phyloP scores from a whole-genome alignment of 148 eudicot species.

The Rhododendron ovatum region DNA sequence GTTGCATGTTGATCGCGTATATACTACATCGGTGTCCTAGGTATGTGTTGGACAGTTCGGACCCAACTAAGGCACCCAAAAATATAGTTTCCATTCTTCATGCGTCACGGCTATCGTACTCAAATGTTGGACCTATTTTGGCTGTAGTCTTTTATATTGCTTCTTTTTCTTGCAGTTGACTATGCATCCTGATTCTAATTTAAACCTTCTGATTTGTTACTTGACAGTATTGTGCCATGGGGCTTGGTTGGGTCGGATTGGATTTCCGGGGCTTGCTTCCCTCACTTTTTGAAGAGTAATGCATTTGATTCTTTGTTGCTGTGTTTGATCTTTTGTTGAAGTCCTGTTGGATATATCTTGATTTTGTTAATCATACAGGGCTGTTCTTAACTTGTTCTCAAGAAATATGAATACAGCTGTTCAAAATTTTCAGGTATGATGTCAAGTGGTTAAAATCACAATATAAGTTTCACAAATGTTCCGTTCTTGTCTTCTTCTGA shows the following conservation, averaged over 20 bases:
- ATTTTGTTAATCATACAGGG: conserved; percentile 50
- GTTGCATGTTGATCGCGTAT: background rate
- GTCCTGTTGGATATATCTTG: conserved; percentile 12
- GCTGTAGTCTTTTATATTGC: background rate
- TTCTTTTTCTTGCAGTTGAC: background rate
- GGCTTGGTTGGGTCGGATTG: conserved; percentile 98
- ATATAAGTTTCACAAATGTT: background rate
- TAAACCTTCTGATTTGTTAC: conserved; percentile 8
- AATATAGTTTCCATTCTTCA: background rate
- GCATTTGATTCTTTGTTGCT: conserved; percentile 1
- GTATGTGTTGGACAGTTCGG: background rate
- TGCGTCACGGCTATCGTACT: background rate
- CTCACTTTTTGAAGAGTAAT: conserved; percentile 92
- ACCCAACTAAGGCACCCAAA: background rate
- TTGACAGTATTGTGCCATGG: conserved; percentile 90
- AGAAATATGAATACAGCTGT: conserved; percentile 82
- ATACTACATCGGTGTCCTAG: background rate
- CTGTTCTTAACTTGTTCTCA: conserved; percentile 78
- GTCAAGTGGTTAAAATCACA: conserved; percentile 8
- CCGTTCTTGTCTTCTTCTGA: conserved; percentile 3
- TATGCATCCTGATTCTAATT: background rate
- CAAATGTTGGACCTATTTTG: background rate
- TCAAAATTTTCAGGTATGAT: conserved; percentile 87
- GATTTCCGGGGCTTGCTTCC: conserved; percentile 99
- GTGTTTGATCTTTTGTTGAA: background rate